Conservation (phyloP, 2,329 filamentous ascomycete genomes). For the Fusarium burgessii region DNA sequence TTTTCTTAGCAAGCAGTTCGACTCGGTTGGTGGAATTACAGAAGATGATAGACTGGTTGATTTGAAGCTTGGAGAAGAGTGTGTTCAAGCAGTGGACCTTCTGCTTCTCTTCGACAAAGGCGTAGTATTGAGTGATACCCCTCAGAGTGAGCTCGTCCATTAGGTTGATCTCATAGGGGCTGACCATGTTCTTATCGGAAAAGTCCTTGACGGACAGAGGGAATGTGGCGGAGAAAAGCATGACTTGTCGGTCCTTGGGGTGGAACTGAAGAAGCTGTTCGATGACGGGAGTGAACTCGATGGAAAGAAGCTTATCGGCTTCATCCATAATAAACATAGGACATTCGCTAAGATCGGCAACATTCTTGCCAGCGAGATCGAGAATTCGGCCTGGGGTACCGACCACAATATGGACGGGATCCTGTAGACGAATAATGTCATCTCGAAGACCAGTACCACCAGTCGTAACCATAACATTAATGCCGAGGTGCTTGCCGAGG, state of each 20-base stretch:
- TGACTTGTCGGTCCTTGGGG: slow-evolving; percentile 97
- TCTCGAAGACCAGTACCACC: slow-evolving; percentile 95
- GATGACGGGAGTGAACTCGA: slow-evolving; percentile 97
- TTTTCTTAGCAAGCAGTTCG: slow-evolving; percentile 97
- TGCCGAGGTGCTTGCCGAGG: slow-evolving; percentile 93
- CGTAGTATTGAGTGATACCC: slow-evolving; percentile 99
- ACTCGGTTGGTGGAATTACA: slow-evolving; percentile 99
- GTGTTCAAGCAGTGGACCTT: slow-evolving; percentile 99
- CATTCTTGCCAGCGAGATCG: slow-evolving; percentile 94
- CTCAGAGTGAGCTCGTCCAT: slow-evolving; percentile 99
- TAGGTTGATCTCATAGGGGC: slow-evolving; percentile 98
- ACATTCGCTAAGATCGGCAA: slow-evolving; percentile 95
- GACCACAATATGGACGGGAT: slow-evolving; percentile 96
- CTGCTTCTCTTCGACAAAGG: slow-evolving; percentile 98
- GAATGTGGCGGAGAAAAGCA: slow-evolving; percentile 99
- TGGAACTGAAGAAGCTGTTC: slow-evolving; percentile 96
- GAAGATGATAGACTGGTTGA: slow-evolving; percentile 99
- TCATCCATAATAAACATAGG: slow-evolving; percentile 99
- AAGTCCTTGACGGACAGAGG: slow-evolving; percentile 97
- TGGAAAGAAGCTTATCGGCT: slow-evolving; percentile 95
- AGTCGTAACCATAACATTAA: slow-evolving; percentile 99
- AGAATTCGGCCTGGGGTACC: slow-evolving; percentile 96
- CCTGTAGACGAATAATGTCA: slow-evolving; percentile 94
- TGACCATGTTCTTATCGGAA: slow-evolving; percentile 97
- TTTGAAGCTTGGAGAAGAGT: slow-evolving; percentile 97